Conservation (phyloP, 192 early-diverging fungal genomes). For the Coemansia sp. region DNA sequence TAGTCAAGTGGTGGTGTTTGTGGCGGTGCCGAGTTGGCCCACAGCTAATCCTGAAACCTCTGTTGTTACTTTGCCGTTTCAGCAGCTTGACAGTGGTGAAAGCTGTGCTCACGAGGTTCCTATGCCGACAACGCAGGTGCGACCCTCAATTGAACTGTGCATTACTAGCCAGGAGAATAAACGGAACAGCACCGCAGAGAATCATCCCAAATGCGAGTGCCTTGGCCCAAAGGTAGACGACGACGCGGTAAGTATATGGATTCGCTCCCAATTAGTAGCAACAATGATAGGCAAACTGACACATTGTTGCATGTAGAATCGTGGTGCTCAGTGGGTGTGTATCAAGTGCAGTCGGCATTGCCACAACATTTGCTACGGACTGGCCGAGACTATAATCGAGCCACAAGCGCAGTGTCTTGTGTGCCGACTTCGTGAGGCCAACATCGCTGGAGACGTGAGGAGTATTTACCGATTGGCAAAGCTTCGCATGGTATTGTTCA, state of each 20-base stretch:
- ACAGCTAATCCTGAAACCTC: neutral
- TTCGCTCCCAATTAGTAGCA: neutral
- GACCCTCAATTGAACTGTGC: too few species aligned
- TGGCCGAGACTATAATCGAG: neutral
- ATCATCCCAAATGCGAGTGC: constrained; percentile 12
- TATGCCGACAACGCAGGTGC: neutral
- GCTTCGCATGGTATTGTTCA: constrained; percentile 11
- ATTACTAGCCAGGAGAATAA: too few species aligned
- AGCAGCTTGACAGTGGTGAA: too few species aligned
- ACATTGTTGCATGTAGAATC: neutral
- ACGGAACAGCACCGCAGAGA: too few species aligned
- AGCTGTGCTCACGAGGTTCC: neutral
- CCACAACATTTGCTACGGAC: constrained; percentile 27
- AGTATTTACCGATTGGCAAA: constrained; percentile 18
- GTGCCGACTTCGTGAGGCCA: constrained; percentile 15
- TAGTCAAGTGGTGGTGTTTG: constrained; percentile 24
- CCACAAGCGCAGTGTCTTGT: constrained; percentile 14
- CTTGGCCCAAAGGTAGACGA: constrained; percentile 2
- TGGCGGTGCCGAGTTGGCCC: constrained; percentile 12
- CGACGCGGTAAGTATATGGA: constrained; percentile 6
- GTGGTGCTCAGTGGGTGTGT: constrained; percentile 24
- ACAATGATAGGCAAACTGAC: too few species aligned
- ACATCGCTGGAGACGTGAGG: neutral
- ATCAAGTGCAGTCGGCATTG: constrained; percentile 28
- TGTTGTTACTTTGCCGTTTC: neutral